A percentile compares a stretch with the other conserved stretches of the same genome.
Evolutionary conservation across 1,284 basidiomycete genomes (phyloP).

Genomic region (Microbotryum saponariae): DNA sequence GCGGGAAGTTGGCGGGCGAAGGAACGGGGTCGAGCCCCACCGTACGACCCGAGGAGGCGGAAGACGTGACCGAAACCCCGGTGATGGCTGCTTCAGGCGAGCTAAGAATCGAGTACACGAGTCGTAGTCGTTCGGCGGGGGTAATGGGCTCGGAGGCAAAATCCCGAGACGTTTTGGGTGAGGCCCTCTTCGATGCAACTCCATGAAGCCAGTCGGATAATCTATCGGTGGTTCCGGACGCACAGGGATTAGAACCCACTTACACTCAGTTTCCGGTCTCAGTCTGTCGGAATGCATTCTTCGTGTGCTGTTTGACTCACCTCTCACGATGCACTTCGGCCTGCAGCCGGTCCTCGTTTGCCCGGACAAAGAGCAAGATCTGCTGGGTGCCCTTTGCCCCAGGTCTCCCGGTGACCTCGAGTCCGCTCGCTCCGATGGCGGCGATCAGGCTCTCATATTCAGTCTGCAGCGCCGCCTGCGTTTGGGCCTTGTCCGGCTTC

Average conservation of each 20-base stretch:
- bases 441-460: conserved; percentile 62
- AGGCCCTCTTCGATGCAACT: conserved; percentile 46
- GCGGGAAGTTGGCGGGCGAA: conserved; percentile 53
- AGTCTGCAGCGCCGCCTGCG: conserved; percentile 38
- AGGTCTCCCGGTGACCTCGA: conserved; percentile 61
- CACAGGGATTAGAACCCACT: background rate
- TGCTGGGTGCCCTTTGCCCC: conserved; percentile 63
- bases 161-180: conserved; percentile 46
- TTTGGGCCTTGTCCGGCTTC: background rate
- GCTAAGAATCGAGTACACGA: conserved; percentile 67
- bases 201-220: conserved; percentile 59
- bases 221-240: conserved; percentile 39
- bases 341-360: conserved; percentile 55
- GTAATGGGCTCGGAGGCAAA: conserved; percentile 49
- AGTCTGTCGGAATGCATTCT: conserved; percentile 19
- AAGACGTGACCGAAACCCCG: conserved; percentile 16
- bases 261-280: conserved; percentile 19
- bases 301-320: conserved; percentile 46
- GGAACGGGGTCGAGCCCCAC: conserved; percentile 20
- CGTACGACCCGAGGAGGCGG: conserved; percentile 11
- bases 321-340: conserved; percentile 65
- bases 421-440: conserved; percentile 53
- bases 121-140: conserved; percentile 67
- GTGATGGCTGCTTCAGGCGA: conserved; percentile 73
- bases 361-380: conserved; percentile 70